A percentile compares a stretch with the other conserved stretches of the same genome.
These are phyloP conservation scores for Aplosporella prunicola DNA, from an alignment of 2,329 filamentous ascomycete genomes.

Conservation along the genomic window DNA sequence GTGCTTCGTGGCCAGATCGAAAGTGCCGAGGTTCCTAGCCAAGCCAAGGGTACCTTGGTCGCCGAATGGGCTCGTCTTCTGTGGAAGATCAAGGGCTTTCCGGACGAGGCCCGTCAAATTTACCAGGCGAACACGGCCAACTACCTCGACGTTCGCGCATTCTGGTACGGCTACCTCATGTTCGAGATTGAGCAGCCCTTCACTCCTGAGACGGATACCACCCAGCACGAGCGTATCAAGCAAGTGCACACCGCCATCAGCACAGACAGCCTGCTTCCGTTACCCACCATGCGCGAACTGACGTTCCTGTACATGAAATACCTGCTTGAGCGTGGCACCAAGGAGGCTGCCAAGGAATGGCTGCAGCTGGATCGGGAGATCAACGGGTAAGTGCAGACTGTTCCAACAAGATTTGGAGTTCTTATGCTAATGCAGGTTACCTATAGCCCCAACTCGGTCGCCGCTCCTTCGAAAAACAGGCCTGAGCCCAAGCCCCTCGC, in stretches of 20 bases:
- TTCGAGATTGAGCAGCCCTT: slow-evolving; percentile 84
- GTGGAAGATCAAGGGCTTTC: slow-evolving; percentile 77
- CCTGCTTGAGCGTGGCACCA: slow-evolving; percentile 70
- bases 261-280: slow-evolving; percentile 59
- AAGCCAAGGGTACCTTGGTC: slow-evolving; percentile 77
- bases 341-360: slow-evolving; percentile 79
- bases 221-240: slow-evolving; percentile 66
- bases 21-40: slow-evolving; percentile 58
- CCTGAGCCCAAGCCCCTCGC: too few species aligned
- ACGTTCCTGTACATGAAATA: slow-evolving; percentile 73
- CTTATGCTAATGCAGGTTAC: too few species aligned
- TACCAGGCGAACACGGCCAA: slow-evolving; percentile 75
- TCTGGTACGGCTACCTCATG: slow-evolving; percentile 81
- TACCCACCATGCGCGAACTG: slow-evolving; percentile 62
- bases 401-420: too few species aligned
- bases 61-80: slow-evolving; percentile 79
- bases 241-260: slow-evolving; percentile 68
- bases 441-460: too few species aligned
- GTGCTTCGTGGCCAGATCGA: slow-evolving; percentile 77
- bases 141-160: slow-evolving; percentile 75
- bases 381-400: slow-evolving; percentile 62
- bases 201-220: slow-evolving; percentile 51
- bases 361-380: slow-evolving; percentile 74
- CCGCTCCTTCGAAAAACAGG: too few species aligned
- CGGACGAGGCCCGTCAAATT: slow-evolving; percentile 71